Percentiles rank a stretch among this genome's conserved stretches.
phyloP scores from a whole-genome alignment of 2,329 filamentous ascomycete species.

The Cladorrhinum sp. region DNA sequence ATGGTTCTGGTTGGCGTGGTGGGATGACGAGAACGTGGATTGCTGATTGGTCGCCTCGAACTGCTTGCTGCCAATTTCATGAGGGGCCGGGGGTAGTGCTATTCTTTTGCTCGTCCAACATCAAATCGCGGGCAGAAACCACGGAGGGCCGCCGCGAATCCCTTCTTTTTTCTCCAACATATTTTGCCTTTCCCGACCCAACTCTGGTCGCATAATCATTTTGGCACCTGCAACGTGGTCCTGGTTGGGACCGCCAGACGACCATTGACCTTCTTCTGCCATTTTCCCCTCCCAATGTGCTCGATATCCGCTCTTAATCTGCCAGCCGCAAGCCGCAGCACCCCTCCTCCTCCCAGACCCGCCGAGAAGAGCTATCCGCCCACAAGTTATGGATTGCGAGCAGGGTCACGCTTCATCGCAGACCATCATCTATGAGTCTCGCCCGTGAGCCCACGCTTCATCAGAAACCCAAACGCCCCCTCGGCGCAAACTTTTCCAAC shows the following conservation, averaged over 20 bases:
- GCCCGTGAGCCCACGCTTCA: constrained; percentile 24
- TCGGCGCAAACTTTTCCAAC: background rate
- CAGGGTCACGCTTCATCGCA: constrained; percentile 25
- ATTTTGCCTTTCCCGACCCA: constrained; percentile 17
- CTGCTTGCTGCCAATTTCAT: constrained; percentile 4
- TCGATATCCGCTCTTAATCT: constrained; percentile 19
- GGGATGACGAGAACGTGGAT: background rate
- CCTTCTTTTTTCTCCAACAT: constrained; percentile 18
- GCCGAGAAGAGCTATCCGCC: constrained; percentile 18
- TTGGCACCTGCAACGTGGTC: background rate
- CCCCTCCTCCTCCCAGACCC: constrained; percentile 22
- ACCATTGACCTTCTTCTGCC: background rate
- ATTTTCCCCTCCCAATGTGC: constrained; percentile 25
- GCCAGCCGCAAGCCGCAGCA: constrained; percentile 25
- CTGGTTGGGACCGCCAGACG: background rate
- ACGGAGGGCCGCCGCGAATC: constrained; percentile 13
- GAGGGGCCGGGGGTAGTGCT: constrained; percentile 8
- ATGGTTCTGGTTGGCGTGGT: background rate
- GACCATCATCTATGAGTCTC: constrained; percentile 31
- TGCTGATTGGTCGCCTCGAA: constrained; percentile 20
- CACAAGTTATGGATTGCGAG: constrained; percentile 35
- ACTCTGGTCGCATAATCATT: constrained; percentile 14
- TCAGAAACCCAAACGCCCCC: constrained; percentile 2
- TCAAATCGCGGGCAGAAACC: constrained; percentile 12
- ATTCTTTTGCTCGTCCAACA: constrained; percentile 15